Evolutionary conservation across 2,329 filamentous ascomycete genomes (phyloP).

Genomic region (Claviceps africana): DNA sequence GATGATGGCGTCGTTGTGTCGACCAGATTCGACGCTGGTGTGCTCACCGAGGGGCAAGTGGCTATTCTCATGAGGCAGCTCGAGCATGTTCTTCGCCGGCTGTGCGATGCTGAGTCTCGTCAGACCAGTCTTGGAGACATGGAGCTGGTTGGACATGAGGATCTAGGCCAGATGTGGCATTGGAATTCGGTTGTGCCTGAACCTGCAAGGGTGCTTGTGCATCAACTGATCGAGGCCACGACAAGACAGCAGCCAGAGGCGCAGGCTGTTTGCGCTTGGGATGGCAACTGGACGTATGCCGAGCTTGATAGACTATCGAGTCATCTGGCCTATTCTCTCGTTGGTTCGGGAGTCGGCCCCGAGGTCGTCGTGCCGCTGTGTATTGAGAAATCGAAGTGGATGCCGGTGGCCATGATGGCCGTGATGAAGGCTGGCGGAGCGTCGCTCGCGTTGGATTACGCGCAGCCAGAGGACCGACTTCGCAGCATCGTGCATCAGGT

Average conservation of each 20-base stretch:
- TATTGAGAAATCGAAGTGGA: conserved; percentile 16
- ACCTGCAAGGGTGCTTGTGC: not conserved
- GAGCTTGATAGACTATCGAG: conserved; percentile 11
- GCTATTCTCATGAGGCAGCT: conserved; percentile 3
- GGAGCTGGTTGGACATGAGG: not conserved
- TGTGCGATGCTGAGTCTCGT: conserved; percentile 1
- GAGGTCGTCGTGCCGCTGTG: conserved; percentile 12
- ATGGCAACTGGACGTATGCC: conserved; percentile 12
- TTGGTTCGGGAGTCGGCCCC: not conserved
- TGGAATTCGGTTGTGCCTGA: conserved; percentile 2
- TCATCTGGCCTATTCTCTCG: conserved; percentile 8
- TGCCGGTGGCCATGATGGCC: conserved; percentile 13
- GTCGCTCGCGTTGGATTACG: conserved; percentile 14
- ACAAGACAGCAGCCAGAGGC: conserved; percentile 1
- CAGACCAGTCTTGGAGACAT: conserved; percentile 3
- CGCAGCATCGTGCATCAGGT: conserved; percentile 6
- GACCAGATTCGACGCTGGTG: conserved; percentile 6
- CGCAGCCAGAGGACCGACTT: conserved; percentile 10
- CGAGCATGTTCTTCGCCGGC: conserved; percentile 6
- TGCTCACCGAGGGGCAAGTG: conserved; percentile 5
- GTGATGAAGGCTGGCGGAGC: conserved; percentile 17
- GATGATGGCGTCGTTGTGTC: conserved; percentile 5
- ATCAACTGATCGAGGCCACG: not conserved
- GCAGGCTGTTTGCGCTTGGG: conserved; percentile 11
- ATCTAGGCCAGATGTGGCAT: conserved; percentile 2